Evolutionary conservation across 1,284 basidiomycete genomes (phyloP).

Genomic region (Ganoderma multipileum): DNA sequence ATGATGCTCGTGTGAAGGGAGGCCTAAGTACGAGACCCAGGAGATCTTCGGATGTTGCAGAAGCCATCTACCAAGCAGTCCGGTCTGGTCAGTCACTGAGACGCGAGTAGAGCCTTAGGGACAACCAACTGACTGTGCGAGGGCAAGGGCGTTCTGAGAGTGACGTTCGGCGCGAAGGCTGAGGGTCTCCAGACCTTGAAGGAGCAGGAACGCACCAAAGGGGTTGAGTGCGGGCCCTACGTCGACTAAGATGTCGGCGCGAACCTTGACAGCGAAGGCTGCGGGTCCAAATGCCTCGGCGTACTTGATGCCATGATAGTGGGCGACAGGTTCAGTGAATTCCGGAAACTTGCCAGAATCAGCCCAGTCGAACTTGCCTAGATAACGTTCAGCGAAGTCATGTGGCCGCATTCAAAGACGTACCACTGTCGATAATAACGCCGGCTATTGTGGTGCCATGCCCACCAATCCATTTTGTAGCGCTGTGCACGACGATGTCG

Average conservation of each 20-base stretch:
- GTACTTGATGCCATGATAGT: slow-evolving; percentile 84
- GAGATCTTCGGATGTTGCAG: slow-evolving; percentile 73
- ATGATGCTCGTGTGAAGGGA: slow-evolving; percentile 71
- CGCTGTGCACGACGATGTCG: slow-evolving; percentile 86
- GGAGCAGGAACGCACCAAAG: slow-evolving; percentile 83
- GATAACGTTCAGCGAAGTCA: not conserved
- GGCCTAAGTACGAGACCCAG: slow-evolving; percentile 88
- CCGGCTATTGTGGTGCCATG: slow-evolving; percentile 91
- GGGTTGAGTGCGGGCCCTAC: slow-evolving; percentile 81
- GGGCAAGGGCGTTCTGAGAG: slow-evolving; percentile 74
- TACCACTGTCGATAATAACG: slow-evolving; percentile 80
- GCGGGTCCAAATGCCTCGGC: slow-evolving; percentile 77
- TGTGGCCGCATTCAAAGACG: slow-evolving; percentile 7
- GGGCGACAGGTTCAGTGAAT: slow-evolving; percentile 84
- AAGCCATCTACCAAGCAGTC: slow-evolving; percentile 54
- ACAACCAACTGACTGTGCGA: slow-evolving; percentile 60
- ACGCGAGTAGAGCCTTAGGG: not conserved
- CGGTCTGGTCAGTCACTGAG: not conserved
- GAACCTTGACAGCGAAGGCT: slow-evolving; percentile 79
- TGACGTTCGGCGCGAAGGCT: slow-evolving; percentile 82
- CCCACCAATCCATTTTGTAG: slow-evolving; percentile 93
- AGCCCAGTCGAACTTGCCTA: slow-evolving; percentile 88
- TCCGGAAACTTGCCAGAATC: slow-evolving; percentile 80
- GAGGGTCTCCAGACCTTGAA: slow-evolving; percentile 89
- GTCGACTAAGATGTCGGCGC: slow-evolving; percentile 81